Evolutionary conservation across 192 early-diverging fungal species (phyloP).

Genomic region (Umbelopsis sp.): DNA sequence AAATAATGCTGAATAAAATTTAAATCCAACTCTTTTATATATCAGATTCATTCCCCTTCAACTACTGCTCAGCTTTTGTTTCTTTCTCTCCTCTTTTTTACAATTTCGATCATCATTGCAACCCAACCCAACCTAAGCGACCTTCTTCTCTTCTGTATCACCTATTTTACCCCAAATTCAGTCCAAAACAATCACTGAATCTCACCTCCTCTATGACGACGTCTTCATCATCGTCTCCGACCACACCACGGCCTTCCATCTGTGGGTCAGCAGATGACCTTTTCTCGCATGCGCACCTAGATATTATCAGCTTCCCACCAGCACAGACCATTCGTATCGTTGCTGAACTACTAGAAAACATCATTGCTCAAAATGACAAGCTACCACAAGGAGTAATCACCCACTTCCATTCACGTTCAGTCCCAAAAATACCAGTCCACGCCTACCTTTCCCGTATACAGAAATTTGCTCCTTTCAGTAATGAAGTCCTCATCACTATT

Average conservation of each 20-base stretch:
- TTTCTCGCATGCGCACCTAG: conserved; percentile 18
- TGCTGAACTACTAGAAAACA: conserved; percentile 50
- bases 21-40: background rate
- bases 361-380: conserved; percentile 51
- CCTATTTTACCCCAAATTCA: background rate
- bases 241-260: conserved; percentile 1
- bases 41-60: background rate
- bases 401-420: conserved; percentile 70
- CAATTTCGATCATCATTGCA: background rate
- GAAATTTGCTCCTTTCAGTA: conserved; percentile 68
- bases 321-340: conserved; percentile 49
- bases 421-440: conserved; percentile 64
- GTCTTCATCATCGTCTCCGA: background rate
- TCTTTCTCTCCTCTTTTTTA: background rate
- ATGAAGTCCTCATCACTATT: conserved; percentile 65
- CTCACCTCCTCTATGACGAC: background rate
- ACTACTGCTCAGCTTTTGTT: background rate
- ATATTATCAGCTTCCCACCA: conserved; percentile 51
- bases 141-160: background rate
- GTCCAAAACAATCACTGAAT: background rate
- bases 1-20: background rate
- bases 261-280: background rate
- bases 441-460: conserved; percentile 69
- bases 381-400: conserved; percentile 44
- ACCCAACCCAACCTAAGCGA: background rate